Base-by-base conservation (phyloP, 169 alveolate genomes). In the Hammondia hammondi region DNA sequence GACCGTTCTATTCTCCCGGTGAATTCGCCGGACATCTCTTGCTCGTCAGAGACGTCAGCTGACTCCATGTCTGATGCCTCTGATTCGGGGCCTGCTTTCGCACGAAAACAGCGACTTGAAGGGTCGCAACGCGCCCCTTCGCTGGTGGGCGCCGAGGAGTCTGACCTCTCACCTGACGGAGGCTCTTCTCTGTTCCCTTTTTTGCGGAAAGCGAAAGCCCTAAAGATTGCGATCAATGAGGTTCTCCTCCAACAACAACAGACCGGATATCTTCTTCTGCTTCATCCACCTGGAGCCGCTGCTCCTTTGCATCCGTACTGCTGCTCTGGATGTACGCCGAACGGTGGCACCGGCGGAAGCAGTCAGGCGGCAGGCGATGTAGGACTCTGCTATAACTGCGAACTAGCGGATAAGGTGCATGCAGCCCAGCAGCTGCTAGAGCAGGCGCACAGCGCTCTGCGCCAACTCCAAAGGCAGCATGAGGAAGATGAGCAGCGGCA, bases 161-260 rank as follows among this genome's bases (percentile, higher is more conserved):
- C 61, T 14, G 61, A 14, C 61, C 61, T 52, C 61, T 52, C 61
- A 7, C 61, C 77, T 1, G 77, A 67, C 77, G 27, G 77, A 17
- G 77, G 35, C 32, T 67, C 77, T 17, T 67, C 48, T 21, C 32
- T 73, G 14, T 73, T 73, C 32, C 85, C 85, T 10, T 73, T 73
- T 21, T 19, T 73, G 46, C 85, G 85, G 46, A 73, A 32, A 73
- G 85, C 85, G 4, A 73, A 73, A 73, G 85, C 32, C 29, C 32
- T 73, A 32, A 73, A 73, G 85, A 73, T 73, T 73, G 85, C 85
- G 24, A 73, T 73, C 46, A 73, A 73, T 32, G 85, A 73, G 85
- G 85, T 73, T 9, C 85, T 73, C 10, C 85, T 73, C 52, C 85
- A 3, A 5, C 85, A 73, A 32, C 85, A 73, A 32, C 85, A 73